Conservation (phyloP, 495 filamentous ascomycete species). For the Barbatosphaeria neglecta region DNA sequence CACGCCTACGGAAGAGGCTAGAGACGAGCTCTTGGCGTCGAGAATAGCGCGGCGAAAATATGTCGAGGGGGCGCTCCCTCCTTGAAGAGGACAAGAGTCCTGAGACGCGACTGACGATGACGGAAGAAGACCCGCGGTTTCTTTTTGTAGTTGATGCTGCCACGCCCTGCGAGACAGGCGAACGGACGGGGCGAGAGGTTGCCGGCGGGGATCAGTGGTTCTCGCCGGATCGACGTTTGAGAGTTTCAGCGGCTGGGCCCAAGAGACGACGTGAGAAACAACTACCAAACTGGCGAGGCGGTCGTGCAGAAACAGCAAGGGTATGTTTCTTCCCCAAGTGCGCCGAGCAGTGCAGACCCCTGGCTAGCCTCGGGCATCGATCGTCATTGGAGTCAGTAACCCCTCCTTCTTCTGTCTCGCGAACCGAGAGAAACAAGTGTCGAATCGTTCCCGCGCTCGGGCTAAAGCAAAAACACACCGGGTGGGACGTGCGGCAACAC, state of each 20-base stretch:
- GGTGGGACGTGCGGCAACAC: too few species aligned
- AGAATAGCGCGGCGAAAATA: not conserved
- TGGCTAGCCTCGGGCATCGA: not conserved
- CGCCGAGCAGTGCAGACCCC: not conserved
- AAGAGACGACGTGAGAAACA: slow-evolving; percentile 12
- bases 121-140: not conserved
- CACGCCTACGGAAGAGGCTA: not conserved
- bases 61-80: too few species aligned
- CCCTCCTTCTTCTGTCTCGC: too few species aligned
- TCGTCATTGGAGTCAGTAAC: not conserved
- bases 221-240: slow-evolving; percentile 22
- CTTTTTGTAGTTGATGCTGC: slow-evolving; percentile 3
- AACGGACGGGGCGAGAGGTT: not conserved
- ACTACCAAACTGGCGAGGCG: slow-evolving; percentile 20
- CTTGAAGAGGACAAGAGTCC: not conserved
- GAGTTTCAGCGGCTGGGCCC: slow-evolving; percentile 19
- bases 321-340: not conserved
- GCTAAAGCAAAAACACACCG: not conserved
- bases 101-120: not conserved
- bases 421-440: not conserved
- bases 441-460: not conserved
- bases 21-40: not conserved
- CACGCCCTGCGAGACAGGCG: not conserved
- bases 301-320: slow-evolving; percentile 6
- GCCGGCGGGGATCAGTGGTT: slow-evolving; percentile 6